These are phyloP conservation scores for Imleria badia DNA, from an alignment of 768 basidiomycete species.

Conservation along the genomic window DNA sequence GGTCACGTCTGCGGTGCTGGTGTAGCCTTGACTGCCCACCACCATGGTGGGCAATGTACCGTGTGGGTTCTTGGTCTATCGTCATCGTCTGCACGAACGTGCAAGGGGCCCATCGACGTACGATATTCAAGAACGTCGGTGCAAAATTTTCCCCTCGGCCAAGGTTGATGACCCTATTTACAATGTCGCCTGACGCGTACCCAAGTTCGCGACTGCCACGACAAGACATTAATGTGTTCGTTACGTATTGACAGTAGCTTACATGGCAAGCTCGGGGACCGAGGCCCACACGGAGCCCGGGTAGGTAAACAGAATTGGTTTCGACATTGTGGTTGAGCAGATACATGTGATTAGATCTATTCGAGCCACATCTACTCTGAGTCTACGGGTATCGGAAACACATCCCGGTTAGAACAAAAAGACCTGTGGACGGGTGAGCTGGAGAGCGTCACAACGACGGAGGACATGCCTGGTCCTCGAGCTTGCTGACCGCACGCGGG, in stretches of 20 bases:
- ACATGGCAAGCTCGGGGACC: constrained; percentile 44
- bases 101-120: constrained; percentile 12
- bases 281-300: constrained; percentile 41
- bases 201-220: constrained; percentile 43
- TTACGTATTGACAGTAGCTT: constrained; percentile 2
- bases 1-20: constrained; percentile 41
- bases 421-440: constrained; percentile 33
- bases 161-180: constrained; percentile 40
- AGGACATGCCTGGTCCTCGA: constrained; percentile 71
- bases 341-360: background rate
- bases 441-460: too few relatives aligned
- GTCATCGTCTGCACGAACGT: background rate
- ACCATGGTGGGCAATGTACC: constrained; percentile 45
- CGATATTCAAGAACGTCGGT: constrained; percentile 44
- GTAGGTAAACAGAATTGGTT: constrained; percentile 38
- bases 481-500: constrained; percentile 89
- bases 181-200: constrained; percentile 37
- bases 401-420: constrained; percentile 45
- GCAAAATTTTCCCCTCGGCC: constrained; percentile 48
- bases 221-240: background rate
- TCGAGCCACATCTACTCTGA: constrained; percentile 2
- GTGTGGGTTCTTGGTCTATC: constrained; percentile 39
- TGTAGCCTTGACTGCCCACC: constrained; percentile 36
- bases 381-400: too few relatives aligned
- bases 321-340: constrained; percentile 4